Evolutionary conservation across 2,329 filamentous ascomycete species (phyloP).

Genomic region (Colletotrichum sidae): DNA sequence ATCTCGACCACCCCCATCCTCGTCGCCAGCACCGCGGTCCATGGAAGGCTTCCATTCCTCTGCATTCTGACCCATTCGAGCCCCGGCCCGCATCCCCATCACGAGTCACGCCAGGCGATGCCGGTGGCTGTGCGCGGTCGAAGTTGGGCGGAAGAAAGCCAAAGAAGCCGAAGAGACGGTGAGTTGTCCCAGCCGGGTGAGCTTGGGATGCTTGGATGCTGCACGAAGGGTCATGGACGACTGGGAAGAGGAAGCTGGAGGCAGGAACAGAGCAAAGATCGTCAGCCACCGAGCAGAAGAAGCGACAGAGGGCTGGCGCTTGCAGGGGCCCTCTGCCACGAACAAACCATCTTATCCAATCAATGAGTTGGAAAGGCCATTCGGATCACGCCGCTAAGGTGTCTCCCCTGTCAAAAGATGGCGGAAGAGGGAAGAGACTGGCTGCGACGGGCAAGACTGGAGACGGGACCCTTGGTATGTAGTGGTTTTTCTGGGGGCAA

Average conservation of each 20-base stretch:
- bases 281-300: conserved; percentile 28
- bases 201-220: conserved; percentile 17
- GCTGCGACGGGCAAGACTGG: conserved; percentile 14
- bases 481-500: not conserved
- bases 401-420: conserved; percentile 17
- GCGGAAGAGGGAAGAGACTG: conserved; percentile 14
- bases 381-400: conserved; percentile 25
- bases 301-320: conserved; percentile 33
- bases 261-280: conserved; percentile 38
- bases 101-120: conserved; percentile 32
- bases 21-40: conserved; percentile 9
- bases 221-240: conserved; percentile 36
- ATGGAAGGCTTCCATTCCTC: not conserved
- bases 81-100: conserved; percentile 25
- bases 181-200: conserved; percentile 21
- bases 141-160: conserved; percentile 1
- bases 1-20: conserved; percentile 11
- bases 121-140: conserved; percentile 30
- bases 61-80: conserved; percentile 8
- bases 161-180: conserved; percentile 15
- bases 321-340: conserved; percentile 22
- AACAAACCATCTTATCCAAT: conserved; percentile 25
- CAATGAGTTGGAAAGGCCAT: not conserved
- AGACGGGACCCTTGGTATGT: conserved; percentile 16
- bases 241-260: conserved; percentile 19